A percentile compares a stretch with the other conserved stretches of the same genome.
These are phyloP conservation scores for Globisporangium mamillatum DNA, from an alignment of 352 stramenopile species.

Conservation along the genomic window DNA sequence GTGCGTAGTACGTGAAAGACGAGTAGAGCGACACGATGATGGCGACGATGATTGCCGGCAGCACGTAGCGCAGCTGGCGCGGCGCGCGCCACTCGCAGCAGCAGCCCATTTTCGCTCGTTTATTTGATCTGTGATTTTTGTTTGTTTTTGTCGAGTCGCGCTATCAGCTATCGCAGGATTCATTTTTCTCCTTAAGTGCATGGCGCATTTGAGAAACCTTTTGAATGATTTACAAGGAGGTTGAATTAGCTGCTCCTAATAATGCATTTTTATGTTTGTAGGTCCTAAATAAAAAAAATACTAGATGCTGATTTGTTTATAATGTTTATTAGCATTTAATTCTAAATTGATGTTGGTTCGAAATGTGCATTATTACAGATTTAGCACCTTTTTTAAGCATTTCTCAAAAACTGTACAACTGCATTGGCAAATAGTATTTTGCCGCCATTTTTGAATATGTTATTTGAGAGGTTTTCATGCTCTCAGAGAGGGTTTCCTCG, in stretches of 20 bases:
- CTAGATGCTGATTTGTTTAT: not conserved
- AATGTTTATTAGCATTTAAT: not conserved
- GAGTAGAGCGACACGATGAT: slow-evolving; percentile 67
- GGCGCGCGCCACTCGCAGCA: slow-evolving; percentile 65
- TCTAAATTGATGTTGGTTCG: not conserved
- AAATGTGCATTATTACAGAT: too few relatives aligned
- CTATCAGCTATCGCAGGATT: too few relatives aligned
- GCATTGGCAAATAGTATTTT: not conserved
- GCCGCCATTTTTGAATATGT: not conserved
- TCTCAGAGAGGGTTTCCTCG: not conserved
- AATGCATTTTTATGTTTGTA: too few relatives aligned
- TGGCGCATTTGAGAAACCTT: too few relatives aligned
- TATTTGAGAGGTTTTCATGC: not conserved
- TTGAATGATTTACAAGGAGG: too few relatives aligned
- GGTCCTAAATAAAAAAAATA: too few relatives aligned
- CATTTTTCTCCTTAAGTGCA: too few relatives aligned
- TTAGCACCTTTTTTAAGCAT: too few relatives aligned
- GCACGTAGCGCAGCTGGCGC: slow-evolving; percentile 50
- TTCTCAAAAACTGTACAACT: not conserved
- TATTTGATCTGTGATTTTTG: not conserved
- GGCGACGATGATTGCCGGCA: slow-evolving; percentile 39
- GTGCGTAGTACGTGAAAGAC: slow-evolving; percentile 54
- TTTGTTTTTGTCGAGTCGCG: not conserved
- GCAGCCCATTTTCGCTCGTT: slow-evolving; percentile 35
- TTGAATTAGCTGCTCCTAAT: too few relatives aligned